Percentiles rank a stretch among this genome's conserved stretches.
Evolutionary conservation across 2,329 filamentous ascomycete species (phyloP).

Genomic region (Calonectria hawksworthii): DNA sequence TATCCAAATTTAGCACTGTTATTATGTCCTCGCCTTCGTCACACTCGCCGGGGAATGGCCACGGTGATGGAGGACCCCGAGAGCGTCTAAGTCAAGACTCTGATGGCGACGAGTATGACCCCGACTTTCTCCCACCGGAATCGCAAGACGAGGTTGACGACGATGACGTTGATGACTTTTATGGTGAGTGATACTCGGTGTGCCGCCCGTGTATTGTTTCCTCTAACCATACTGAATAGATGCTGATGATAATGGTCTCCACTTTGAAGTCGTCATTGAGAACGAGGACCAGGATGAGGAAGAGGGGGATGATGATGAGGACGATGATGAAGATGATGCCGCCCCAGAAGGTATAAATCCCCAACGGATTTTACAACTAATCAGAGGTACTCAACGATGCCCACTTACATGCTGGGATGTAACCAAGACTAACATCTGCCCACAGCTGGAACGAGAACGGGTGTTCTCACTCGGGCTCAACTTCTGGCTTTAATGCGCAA

Average conservation of each 20-base stretch:
- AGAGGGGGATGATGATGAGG: slow-evolving; percentile 38
- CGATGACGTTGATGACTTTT: slow-evolving; percentile 35
- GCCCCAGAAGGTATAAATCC: slow-evolving; percentile 45
- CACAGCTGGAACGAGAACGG: slow-evolving; percentile 44
- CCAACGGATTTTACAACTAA: slow-evolving; percentile 49
- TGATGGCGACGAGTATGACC: slow-evolving; percentile 43
- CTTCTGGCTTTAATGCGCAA: slow-evolving; percentile 57
- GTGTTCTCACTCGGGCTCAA: slow-evolving; percentile 53
- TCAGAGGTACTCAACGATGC: slow-evolving; percentile 44
- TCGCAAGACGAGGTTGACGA: slow-evolving; percentile 38
- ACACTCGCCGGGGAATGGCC: background rate
- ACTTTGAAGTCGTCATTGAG: slow-evolving; percentile 38
- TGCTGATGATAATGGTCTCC: slow-evolving; percentile 29
- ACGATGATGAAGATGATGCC: slow-evolving; percentile 41
- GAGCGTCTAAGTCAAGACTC: slow-evolving; percentile 27
- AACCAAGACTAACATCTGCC: slow-evolving; percentile 18
- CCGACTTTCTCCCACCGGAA: slow-evolving; percentile 3
- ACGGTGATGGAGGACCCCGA: slow-evolving; percentile 24
- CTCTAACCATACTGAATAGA: slow-evolving; percentile 24
- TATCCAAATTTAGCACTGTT: background rate
- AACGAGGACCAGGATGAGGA: slow-evolving; percentile 35
- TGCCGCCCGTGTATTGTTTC: no score
- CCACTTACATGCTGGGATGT: background rate
- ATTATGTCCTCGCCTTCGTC: slow-evolving; percentile 12
- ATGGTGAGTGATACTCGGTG: slow-evolving; percentile 29